These are phyloP conservation scores for Epichloe typhina DNA, from an alignment of 2,329 filamentous ascomycete genomes.

Conservation along the genomic window DNA sequence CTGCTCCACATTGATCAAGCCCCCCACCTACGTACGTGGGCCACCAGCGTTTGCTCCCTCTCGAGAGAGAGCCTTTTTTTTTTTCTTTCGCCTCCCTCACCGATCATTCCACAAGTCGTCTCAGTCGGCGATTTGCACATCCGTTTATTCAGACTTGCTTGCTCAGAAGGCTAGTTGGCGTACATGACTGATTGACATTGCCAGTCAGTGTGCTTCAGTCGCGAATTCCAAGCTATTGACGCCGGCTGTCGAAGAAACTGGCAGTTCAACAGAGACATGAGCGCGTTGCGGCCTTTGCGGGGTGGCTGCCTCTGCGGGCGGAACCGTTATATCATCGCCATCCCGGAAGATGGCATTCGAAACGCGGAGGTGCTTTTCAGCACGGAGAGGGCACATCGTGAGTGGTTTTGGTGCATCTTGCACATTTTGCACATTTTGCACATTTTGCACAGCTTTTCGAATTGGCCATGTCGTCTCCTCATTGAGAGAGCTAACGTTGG, in stretches of 20 bases:
- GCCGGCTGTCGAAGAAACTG: not conserved
- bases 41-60: not conserved
- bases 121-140: no score
- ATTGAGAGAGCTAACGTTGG: not conserved
- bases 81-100: not conserved
- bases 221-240: not conserved
- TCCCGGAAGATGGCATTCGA: constrained; percentile 45
- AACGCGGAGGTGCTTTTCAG: constrained; percentile 63
- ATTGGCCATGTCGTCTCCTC: not conserved
- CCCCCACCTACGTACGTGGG: not conserved
- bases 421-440: no score
- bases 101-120: not conserved
- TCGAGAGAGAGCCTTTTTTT: not conserved
- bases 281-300: constrained; percentile 41
- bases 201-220: no score
- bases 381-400: constrained; percentile 57
- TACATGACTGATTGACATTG: no score
- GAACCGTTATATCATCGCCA: constrained; percentile 64
- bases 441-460: not conserved
- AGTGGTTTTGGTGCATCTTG: constrained; percentile 22
- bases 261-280: constrained; percentile 22
- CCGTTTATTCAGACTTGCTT: not conserved
- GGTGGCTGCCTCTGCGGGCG: constrained; percentile 78
- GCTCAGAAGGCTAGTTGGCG: not conserved
- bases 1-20: not conserved